Conservation (phyloP, 805 yeast genomes). For the Barnettozyma vustinii region DNA sequence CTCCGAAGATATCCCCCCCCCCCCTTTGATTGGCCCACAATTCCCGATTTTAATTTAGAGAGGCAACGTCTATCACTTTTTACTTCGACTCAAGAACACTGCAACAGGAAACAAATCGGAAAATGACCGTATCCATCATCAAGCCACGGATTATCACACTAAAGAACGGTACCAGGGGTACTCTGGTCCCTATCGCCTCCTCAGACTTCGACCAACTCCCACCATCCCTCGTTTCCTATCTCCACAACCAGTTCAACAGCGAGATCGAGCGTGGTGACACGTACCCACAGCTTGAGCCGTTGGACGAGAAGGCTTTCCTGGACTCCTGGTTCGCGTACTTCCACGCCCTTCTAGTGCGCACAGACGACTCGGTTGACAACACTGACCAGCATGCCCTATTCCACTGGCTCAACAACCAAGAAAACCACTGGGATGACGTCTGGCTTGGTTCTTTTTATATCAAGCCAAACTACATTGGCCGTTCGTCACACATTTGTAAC, state of each 20-base stretch:
- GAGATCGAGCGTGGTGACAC: conserved; percentile 73
- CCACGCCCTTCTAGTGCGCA: conserved; percentile 52
- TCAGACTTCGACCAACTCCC: conserved; percentile 42
- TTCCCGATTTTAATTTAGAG: too few species aligned
- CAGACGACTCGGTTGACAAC: conserved; percentile 18
- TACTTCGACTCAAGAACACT: too few species aligned
- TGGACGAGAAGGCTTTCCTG: conserved; percentile 45
- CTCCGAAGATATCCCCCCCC: too few species aligned
- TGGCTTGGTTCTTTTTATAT: conserved; percentile 74
- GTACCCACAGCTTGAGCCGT: conserved; percentile 51
- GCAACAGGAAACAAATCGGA: too few species aligned
- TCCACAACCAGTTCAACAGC: conserved; percentile 50
- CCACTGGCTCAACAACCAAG: conserved; percentile 1
- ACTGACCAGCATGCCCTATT: conserved; percentile 15
- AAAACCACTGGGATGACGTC: conserved; percentile 36
- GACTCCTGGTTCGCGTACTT: conserved; percentile 65
- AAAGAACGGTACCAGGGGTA: conserved; percentile 42
- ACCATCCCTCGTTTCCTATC: conserved; percentile 35
- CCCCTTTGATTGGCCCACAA: too few species aligned
- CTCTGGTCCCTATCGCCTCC: conserved; percentile 56
- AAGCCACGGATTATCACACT: conserved; percentile 32
- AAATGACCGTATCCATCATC: conserved; percentile 11
- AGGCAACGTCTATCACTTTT: too few species aligned
- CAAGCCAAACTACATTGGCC: conserved; percentile 82
- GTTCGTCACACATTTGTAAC: conserved; percentile 83